Evolutionary conservation across 495 filamentous ascomycete genomes (phyloP), one percentile per base, ranked within the genome.

Genomic region (Staphylotrichum tortipilum): DNA sequence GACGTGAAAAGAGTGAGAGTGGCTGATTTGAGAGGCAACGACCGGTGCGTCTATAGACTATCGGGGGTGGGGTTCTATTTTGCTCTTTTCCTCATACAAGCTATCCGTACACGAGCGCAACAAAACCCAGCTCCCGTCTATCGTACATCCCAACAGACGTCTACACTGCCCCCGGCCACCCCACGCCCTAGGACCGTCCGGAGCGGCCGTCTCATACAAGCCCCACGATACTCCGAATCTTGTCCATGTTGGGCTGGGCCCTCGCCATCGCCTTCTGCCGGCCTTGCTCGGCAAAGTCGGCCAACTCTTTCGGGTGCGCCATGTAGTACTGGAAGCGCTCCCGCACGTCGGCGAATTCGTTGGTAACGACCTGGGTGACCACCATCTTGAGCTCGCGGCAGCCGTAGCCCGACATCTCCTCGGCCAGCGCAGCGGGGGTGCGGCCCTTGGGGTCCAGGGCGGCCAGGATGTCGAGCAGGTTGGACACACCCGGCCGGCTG

Each of bases 401-500:
- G 31, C 62, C 75, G 14, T 78, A 57, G 12, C 65, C 66, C n/a
- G 66, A 50, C 43, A 76, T 75, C 31, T 76, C 70, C 22, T 53
- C 49, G 1, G 77, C 86, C n/a, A 94, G 59, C 24, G 79, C 71
- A 15, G 72, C 64, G 18, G 76, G 75, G 28, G 67, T 65, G 26
- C 62, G 66, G 21, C 61, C 71, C 34, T 55, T 53, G 37, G 47
- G 41, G 47, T 82, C 76, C 45, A 88, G 78, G 52, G 87, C 79
- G 31, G 79, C 77, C 18, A 88, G 68, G 29, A 98, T 75, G 40
- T 86, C 78, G 17, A 98, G 65, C 14, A 98, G 69, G 64, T 97
- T 98, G 15, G 89, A 80, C 0, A 98, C 82, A 2, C 89, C 94
- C 0, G 91, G 90, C 30, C 92, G 75, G 0, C 51, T 53, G 1